phyloP scores from a whole-genome alignment of 352 stramenopile genomes.

The Globisporangium yorkense region DNA sequence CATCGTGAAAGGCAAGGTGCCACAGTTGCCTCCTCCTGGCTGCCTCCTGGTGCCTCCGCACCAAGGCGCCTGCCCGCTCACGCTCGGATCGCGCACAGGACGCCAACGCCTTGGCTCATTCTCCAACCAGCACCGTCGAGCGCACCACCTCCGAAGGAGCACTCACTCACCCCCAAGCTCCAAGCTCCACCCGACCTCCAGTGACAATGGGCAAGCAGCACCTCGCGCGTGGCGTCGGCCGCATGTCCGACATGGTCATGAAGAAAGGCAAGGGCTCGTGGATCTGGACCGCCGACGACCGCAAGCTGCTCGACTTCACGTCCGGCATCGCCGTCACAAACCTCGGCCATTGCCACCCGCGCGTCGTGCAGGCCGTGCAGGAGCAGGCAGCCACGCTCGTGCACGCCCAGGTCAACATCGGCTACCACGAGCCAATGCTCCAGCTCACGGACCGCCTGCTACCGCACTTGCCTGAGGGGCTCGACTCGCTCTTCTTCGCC shows the following conservation, averaged over 20 bases:
- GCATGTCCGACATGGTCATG: constrained; percentile 85
- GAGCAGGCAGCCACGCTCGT: constrained; percentile 86
- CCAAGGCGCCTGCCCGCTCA: too few species aligned
- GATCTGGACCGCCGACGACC: constrained; percentile 82
- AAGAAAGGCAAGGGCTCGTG: constrained; percentile 80
- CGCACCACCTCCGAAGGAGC: constrained; percentile 10
- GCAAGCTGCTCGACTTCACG: constrained; percentile 91
- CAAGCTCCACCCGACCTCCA: neutral
- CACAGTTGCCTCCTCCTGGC: too few species aligned
- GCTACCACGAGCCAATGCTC: constrained; percentile 90
- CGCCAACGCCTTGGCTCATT: constrained; percentile 9
- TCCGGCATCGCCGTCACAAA: constrained; percentile 92
- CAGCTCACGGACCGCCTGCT: constrained; percentile 83
- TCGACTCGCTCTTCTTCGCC: constrained; percentile 90
- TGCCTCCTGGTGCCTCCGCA: too few species aligned
- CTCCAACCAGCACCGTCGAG: constrained; percentile 18
- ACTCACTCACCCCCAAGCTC: neutral
- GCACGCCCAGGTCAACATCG: constrained; percentile 91
- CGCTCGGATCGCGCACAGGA: too few species aligned
- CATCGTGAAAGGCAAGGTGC: too few species aligned
- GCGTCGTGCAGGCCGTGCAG: constrained; percentile 86
- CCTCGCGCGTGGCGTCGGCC: constrained; percentile 66
- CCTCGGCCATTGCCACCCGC: constrained; percentile 91
- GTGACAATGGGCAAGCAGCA: constrained; percentile 60
- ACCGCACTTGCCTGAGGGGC: constrained; percentile 63